Evolutionary conservation across 495 filamentous ascomycete genomes (phyloP).

Genomic region (Penicillium soppii): DNA sequence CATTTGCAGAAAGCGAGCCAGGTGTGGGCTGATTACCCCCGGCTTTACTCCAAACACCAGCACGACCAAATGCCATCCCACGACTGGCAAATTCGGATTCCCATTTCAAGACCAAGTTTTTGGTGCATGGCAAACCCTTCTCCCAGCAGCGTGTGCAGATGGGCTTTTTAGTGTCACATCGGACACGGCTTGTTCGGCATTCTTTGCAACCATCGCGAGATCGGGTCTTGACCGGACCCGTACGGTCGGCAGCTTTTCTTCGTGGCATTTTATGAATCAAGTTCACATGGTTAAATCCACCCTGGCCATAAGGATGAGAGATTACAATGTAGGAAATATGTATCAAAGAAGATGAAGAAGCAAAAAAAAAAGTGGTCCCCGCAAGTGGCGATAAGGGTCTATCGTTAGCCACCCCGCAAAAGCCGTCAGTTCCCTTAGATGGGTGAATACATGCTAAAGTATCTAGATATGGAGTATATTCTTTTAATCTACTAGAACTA

Average conservation of each 20-base stretch:
- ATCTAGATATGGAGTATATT: no score
- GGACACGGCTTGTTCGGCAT: conserved; percentile 44
- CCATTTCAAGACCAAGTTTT: conserved; percentile 45
- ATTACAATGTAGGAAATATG: no score
- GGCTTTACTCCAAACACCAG: conserved; percentile 43
- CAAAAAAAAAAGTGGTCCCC: background rate
- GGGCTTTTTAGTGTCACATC: conserved; percentile 46
- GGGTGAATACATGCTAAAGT: no score
- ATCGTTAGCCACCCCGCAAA: conserved; percentile 1
- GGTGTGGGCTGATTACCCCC: conserved; percentile 5
- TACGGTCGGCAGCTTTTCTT: conserved; percentile 43
- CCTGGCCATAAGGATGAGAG: background rate
- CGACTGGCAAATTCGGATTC: conserved; percentile 45
- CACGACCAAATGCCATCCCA: conserved; percentile 44
- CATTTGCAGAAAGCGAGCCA: conserved; percentile 15
- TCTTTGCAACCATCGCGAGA: conserved; percentile 44
- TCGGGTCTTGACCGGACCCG: conserved; percentile 45
- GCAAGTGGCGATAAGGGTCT: conserved; percentile 2
- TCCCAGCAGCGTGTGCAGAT: conserved; percentile 39
- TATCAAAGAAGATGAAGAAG: background rate
- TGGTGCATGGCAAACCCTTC: conserved; percentile 38
- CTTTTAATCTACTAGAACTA: no score
- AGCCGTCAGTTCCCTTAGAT: background rate
- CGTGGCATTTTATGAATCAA: conserved; percentile 39
- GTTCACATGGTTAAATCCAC: conserved; percentile 25